Evolutionary conservation across 257 asterid species (phyloP), one percentile per base, ranked within the genome.

Genomic region (Salvia splendens): DNA sequence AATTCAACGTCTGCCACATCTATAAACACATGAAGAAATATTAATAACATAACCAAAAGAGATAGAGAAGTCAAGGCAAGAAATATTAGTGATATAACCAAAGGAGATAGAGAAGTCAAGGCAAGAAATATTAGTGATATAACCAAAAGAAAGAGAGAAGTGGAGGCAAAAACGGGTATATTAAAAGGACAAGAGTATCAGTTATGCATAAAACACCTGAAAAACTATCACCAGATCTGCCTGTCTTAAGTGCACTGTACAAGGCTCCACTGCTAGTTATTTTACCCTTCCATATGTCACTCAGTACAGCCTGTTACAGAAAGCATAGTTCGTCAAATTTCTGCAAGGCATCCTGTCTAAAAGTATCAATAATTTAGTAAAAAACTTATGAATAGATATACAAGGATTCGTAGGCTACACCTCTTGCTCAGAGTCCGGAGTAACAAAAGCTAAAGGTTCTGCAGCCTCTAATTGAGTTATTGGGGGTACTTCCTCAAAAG

Each of bases 371-470:
- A 12, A 52, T 58, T 16, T 55, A 53, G 15, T 12, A 48, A 61
- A 24, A 51, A 63, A 47, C 33, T 56, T 30, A 38, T 35, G 65
- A 48, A 51, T 51, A 43, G 38, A 52, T 17, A 52, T 14, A 35
- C 10, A 7, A 49, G 61, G 15, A 69, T 32, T 2, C 28, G 17
- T 58, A 56, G 41, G 75, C 75, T 81, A 76, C 70, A 87, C 99
- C 96, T 81, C 89, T 82, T 94, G 92, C 79, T 85, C 99, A 50
- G 77, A 70, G 77, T 83, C 88, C 60, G 97, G 99, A 72, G 78
- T 83, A 70, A 88, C 87, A 85, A 91, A 91, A 77, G 97, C 92
- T 47, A 88, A 82, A 15, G 99, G 99, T 72, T 88, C 95, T 33
- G 78, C 54, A 51, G 57, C 58, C 81, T 73, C 77, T 48, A 60